A percentile compares a stretch with the other conserved stretches of the same genome.
Conservation (phyloP, 192 early-diverging fungal genomes). For the Gryganskiella cystojenkinii region DNA sequence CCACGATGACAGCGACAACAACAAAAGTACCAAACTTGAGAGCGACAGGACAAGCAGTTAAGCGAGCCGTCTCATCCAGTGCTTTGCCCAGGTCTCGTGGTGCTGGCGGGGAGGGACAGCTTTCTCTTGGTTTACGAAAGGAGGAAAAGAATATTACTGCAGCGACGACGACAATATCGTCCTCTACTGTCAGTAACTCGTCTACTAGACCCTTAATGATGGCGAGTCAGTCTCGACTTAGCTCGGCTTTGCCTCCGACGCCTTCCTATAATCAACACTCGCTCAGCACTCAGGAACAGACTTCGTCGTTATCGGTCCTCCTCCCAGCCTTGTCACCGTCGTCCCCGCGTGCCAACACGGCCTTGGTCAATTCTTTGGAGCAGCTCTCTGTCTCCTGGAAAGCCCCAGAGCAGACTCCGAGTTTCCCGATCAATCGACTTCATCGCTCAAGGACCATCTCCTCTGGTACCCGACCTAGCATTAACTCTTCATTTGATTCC, state of each 20-base stretch:
- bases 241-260: constrained; percentile 34
- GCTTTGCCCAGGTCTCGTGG: not conserved
- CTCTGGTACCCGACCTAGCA: constrained; percentile 23
- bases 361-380: constrained; percentile 42
- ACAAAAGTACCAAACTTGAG: not conserved
- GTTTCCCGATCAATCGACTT: constrained; percentile 47
- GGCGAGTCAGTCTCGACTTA: constrained; percentile 34
- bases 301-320: constrained; percentile 14
- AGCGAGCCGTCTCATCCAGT: constrained; percentile 4
- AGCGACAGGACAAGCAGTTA: constrained; percentile 1
- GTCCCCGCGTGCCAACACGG: constrained; percentile 35
- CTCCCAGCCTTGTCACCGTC: constrained; percentile 43
- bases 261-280: constrained; percentile 18
- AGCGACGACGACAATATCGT: not conserved
- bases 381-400: constrained; percentile 51
- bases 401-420: constrained; percentile 44
- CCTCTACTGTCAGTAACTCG: constrained; percentile 5
- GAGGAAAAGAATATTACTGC: constrained; percentile 8
- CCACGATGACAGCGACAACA: not conserved
- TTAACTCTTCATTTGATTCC: constrained; percentile 36
- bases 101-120: constrained; percentile 7
- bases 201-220: constrained; percentile 48
- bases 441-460: constrained; percentile 49
- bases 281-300: not conserved
- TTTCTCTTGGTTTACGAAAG: constrained; percentile 18